Evolutionary conservation across 2,329 filamentous ascomycete genomes (phyloP).

Genomic region (Aspergillus niger): DNA sequence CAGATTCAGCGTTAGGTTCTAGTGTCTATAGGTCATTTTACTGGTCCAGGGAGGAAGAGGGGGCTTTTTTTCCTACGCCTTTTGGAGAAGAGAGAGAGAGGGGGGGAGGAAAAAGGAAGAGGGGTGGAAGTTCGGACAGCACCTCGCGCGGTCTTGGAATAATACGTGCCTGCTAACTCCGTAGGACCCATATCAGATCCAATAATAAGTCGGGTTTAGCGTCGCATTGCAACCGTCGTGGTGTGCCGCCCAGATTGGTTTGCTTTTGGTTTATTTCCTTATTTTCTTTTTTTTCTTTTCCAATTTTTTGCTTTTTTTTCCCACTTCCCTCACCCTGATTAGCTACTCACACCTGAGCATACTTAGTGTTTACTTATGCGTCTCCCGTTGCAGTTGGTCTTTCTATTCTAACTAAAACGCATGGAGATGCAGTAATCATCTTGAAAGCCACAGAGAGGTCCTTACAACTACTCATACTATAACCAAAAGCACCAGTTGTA

Average conservation of each 20-base stretch:
- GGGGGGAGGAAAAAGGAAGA: slow-evolving; percentile 11
- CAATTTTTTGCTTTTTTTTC: slow-evolving; percentile 7
- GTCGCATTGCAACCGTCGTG: slow-evolving; percentile 34
- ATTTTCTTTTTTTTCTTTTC: slow-evolving; percentile 9
- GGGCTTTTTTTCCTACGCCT: background rate
- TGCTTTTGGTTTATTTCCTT: slow-evolving; percentile 1
- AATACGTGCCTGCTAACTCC: slow-evolving; percentile 19
- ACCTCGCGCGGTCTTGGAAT: slow-evolving; percentile 17
- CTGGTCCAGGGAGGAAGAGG: slow-evolving; percentile 13
- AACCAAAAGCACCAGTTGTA: background rate
- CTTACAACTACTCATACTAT: background rate
- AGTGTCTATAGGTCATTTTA: slow-evolving; percentile 7
- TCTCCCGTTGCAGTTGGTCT: background rate
- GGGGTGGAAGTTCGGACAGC: slow-evolving; percentile 17
- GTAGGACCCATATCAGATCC: slow-evolving; percentile 39
- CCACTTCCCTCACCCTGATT: slow-evolving; percentile 1
- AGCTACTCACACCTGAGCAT: background rate
- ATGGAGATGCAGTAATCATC: background rate
- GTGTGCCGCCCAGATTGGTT: slow-evolving; percentile 20
- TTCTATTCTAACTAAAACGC: background rate
- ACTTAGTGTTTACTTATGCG: background rate
- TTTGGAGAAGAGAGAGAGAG: background rate
- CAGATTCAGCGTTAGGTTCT: slow-evolving; percentile 16
- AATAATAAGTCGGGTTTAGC: slow-evolving; percentile 36
- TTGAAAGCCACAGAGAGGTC: background rate